Base-by-base conservation (phyloP, 306 rosid genomes). In the Glycine latifolia region DNA sequence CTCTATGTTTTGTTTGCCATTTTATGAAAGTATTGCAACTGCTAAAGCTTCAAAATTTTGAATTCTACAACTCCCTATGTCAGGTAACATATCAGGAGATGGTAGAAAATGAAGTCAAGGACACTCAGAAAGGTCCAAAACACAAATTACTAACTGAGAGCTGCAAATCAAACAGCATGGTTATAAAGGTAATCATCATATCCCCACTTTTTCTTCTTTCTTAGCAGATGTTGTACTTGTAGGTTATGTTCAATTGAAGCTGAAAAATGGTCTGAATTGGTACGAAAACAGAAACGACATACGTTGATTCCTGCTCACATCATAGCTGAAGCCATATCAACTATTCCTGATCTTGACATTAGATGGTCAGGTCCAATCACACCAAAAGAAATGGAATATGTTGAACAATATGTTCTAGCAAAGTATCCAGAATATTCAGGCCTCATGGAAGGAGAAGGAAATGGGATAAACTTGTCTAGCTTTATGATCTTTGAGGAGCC, bases 281-380 rank as follows among this genome's bases (percentile, higher is more conserved):
- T 46, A 46, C 11, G 31, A 26, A 43, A 7, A 47, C 89, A 92
- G 97, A 90, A 89, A 79, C 88, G 88, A 7, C 86, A 85, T 17
- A 77, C 71, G 33, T 70, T 92, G 84, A 86, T 92, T 62, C 97
- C 97, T 12, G 81, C 97, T 70, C 91, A 92, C 84, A 86, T 92
- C 83, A 84, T 90, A 75, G 97, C 94, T 15, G 94, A 92, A 88
- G 94, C 93, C 60, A 90, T 92, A 56, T 92, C 97, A 75, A 87
- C 86, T 2, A 87, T 92, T 62, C 89, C 77, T 3, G 94, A 91
- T 49, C 89, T 94, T 62, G 98, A 91, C 72, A 78, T 94, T 7
- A 90, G 94, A 88, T 94, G 96, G 93, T 94, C 98, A 16, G 98
- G 94, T 60, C 98, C 97, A 12, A 92, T 92, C 76, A 94, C 98